A percentile compares a stretch with the other conserved stretches of the same genome.
Evolutionary conservation across 2,329 filamentous ascomycete genomes (phyloP).

Genomic region (Penicillium hesseltinei): DNA sequence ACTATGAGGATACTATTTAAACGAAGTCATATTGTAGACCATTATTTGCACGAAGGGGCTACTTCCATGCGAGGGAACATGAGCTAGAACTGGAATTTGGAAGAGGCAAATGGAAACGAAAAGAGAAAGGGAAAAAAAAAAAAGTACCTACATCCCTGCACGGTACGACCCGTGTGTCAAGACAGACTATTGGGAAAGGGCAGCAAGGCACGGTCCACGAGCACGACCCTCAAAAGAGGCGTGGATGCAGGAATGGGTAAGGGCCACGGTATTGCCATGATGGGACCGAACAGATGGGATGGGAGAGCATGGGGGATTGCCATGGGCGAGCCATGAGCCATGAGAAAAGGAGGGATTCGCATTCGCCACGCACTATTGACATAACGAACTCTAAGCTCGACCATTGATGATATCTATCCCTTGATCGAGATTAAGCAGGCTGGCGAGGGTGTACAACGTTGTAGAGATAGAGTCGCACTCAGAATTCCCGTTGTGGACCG

Average conservation of each 20-base stretch:
- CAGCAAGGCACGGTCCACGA: conserved; percentile 11
- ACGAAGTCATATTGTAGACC: neutral
- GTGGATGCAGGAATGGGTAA: conserved; percentile 3
- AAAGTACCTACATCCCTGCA: neutral
- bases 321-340: conserved; percentile 4
- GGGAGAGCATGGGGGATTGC: neutral
- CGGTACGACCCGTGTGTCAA: conserved; percentile 4
- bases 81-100: neutral
- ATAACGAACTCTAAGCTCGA: conserved; percentile 10
- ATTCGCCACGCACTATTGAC: conserved; percentile 14
- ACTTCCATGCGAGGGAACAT: neutral
- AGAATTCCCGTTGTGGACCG: conserved; percentile 3
- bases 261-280: conserved; percentile 4
- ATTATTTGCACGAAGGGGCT: neutral
- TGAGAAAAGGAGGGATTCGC: neutral
- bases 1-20: neutral
- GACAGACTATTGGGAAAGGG: conserved; percentile 2
- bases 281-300: neutral
- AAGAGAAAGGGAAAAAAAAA: neutral
- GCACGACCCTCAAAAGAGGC: conserved; percentile 1
- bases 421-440: conserved; percentile 8
- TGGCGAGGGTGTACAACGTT: conserved; percentile 1
- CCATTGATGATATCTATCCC: conserved; percentile 9
- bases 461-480: conserved; percentile 7
- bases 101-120: neutral